These are phyloP conservation scores for Sonneratia alba DNA, from an alignment of 345 rosid species.

Conservation along the genomic window DNA sequence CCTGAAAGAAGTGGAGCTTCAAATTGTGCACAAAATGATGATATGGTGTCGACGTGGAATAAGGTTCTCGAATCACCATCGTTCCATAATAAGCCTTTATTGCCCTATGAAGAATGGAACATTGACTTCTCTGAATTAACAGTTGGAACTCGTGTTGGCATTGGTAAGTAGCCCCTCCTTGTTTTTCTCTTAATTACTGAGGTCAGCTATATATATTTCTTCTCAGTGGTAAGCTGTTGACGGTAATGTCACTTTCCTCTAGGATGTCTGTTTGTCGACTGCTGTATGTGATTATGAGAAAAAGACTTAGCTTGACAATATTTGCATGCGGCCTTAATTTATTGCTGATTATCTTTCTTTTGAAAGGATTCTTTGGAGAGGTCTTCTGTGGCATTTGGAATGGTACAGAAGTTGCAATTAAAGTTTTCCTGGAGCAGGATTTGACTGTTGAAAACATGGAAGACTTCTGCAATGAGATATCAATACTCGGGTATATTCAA, in stretches of 20 bases:
- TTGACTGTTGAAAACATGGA: conserved; percentile 94
- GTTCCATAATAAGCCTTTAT: conserved; percentile 61
- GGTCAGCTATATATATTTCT: neutral
- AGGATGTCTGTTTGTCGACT: neutral
- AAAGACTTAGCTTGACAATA: neutral
- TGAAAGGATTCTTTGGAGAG: conserved; percentile 86
- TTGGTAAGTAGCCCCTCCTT: conserved; percentile 39
- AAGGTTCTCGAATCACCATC: conserved; percentile 76
- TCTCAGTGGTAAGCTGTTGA: neutral
- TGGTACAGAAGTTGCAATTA: conserved; percentile 96
- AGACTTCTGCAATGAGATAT: conserved; percentile 96
- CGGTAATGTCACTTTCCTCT: neutral
- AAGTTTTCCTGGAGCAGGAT: conserved; percentile 95
- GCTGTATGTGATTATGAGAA: neutral
- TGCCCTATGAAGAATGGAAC: conserved; percentile 85
- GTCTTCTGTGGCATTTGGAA: conserved; percentile 97
- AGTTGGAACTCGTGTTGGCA: conserved; percentile 94
- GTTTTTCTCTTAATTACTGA: neutral
- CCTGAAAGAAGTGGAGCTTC: conserved; percentile 47
- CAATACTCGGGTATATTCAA: conserved; percentile 72
- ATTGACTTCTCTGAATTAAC: conserved; percentile 90
- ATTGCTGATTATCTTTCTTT: neutral
- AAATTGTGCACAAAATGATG: conserved; percentile 29
- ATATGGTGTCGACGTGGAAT: conserved; percentile 62
- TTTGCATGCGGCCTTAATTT: neutral